phyloP scores from a whole-genome alignment of 2,329 filamentous ascomycete species.

The Penicillium fuscoglaucum region DNA sequence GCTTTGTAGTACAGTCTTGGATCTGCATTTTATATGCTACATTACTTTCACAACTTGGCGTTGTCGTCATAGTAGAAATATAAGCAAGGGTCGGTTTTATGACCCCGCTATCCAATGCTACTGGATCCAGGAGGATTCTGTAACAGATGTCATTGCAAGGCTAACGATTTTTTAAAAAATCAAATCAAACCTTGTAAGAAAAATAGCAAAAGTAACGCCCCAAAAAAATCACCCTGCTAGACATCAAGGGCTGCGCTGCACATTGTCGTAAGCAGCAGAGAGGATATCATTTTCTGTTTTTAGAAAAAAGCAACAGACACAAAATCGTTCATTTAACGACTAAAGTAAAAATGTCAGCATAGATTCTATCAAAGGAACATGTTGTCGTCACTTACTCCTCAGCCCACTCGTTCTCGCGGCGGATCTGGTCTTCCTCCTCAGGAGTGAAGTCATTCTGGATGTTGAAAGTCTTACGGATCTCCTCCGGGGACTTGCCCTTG shows the following conservation, averaged over 20 bases:
- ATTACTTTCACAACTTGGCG: neutral
- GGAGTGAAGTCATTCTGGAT: constrained; percentile 99
- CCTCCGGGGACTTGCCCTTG: constrained; percentile 99
- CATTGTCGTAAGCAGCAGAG: constrained; percentile 1
- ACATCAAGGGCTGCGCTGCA: neutral
- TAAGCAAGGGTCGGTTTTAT: neutral
- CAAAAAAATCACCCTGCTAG: neutral
- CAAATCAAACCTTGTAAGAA: neutral
- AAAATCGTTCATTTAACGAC: constrained; percentile 51
- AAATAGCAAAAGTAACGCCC: constrained; percentile 1
- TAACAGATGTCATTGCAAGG: neutral
- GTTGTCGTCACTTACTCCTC: constrained; percentile 61
- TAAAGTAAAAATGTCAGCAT: constrained; percentile 19
- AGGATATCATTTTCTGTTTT: constrained; percentile 8
- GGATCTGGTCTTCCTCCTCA: constrained; percentile 98
- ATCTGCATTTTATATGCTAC: neutral
- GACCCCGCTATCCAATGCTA: constrained; percentile 2
- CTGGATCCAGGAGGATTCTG: neutral
- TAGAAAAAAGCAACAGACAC: neutral
- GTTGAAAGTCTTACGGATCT: constrained; percentile 99
- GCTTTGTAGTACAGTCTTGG: neutral
- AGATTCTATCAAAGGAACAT: neutral
- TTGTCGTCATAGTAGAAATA: constrained; percentile 1
- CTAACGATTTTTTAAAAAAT: neutral
- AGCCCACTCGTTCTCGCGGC: constrained; percentile 87